A percentile compares a stretch with the other conserved stretches of the same genome.
Evolutionary conservation across 23 red algal species (phyloP).

Genomic region (Gracilaria gracilis): DNA sequence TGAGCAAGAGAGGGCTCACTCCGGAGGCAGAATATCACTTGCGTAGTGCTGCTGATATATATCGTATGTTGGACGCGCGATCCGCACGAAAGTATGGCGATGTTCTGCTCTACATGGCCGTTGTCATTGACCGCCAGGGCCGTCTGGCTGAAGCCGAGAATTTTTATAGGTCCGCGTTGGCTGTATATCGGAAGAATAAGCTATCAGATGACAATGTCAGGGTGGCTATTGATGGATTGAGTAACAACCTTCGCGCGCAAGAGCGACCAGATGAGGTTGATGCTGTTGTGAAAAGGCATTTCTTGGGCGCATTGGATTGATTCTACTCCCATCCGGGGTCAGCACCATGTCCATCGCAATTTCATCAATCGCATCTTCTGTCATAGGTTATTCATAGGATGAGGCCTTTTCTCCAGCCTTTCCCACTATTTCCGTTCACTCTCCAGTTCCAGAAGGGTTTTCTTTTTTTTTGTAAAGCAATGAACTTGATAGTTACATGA

Average conservation of each 20-base stretch:
- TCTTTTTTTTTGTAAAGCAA: no score
- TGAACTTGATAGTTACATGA: constrained; percentile 51
- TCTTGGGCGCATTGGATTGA: constrained; percentile 70
- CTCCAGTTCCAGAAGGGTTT: no score
- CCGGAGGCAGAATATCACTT: constrained; percentile 81
- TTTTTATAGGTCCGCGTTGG: constrained; percentile 75
- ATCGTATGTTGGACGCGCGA: constrained; percentile 65
- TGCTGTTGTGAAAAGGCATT: constrained; percentile 62
- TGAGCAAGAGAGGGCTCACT: constrained; percentile 73
- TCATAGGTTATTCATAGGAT: neutral
- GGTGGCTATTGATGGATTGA: constrained; percentile 74
- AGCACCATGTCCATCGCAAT: neutral
- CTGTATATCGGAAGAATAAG: constrained; percentile 71
- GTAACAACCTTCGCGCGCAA: constrained; percentile 71
- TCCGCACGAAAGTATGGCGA: constrained; percentile 77
- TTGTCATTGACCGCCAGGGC: constrained; percentile 81
- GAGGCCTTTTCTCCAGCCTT: neutral
- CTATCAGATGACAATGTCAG: constrained; percentile 77
- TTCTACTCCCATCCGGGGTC: neutral
- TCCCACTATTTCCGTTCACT: no score
- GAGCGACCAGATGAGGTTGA: constrained; percentile 75
- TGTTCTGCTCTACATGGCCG: constrained; percentile 80
- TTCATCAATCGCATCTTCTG: neutral
- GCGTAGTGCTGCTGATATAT: constrained; percentile 71
- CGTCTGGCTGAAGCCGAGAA: constrained; percentile 78